Evolutionary conservation across 129 eudicot species (phyloP), one percentile per base, ranked within the genome.

Genomic region (Chrysanthemum lavandulifolium): DNA sequence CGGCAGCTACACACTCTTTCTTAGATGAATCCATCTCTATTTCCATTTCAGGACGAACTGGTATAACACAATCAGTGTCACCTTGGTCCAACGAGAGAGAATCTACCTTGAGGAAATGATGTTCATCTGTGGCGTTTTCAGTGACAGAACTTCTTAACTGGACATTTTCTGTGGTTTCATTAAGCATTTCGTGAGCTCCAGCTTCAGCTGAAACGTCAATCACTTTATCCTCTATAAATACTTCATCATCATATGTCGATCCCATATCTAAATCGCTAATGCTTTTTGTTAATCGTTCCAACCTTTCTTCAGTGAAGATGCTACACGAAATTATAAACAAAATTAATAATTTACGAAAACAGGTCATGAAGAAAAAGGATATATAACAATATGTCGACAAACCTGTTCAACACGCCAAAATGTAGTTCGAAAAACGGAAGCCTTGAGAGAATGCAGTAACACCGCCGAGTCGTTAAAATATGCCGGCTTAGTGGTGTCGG

Each of bases 361-460:
- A 58, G 31, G 60, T 57, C 31, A 63, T 57, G 29, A 53, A 68
- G 40, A 61, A 68, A 68, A 12, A 4, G 31, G 29, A 16, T 55
- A 18, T 3, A 31, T 27, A 57, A 68, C 23, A 0, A 21, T 45
- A 66, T 9, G 57, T 13, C 15, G 6, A 65, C 80, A 67, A 33
- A 95, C 99, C 99, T 95, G 80, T 91, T 88, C 76, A 95, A 66
- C 49, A 95, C 96, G 40, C 95, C 97, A 80, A 90, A 95, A 83
- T 95, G 99, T 71, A 95, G 87, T 81, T 95, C 96, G 45, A 90
- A 95, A 82, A 85, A 88, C 14, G 99, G 99, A 82, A 91, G 88
- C 77, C 97, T 80, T 25, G 99, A 83, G 68, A 95, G 94, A 81
- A 95, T 83, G 86, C 99, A 95, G 72, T 95, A 95, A 82, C 99